Evolutionary conservation across 2,329 filamentous ascomycete genomes (phyloP).

Genomic region (Nemania sp.): DNA sequence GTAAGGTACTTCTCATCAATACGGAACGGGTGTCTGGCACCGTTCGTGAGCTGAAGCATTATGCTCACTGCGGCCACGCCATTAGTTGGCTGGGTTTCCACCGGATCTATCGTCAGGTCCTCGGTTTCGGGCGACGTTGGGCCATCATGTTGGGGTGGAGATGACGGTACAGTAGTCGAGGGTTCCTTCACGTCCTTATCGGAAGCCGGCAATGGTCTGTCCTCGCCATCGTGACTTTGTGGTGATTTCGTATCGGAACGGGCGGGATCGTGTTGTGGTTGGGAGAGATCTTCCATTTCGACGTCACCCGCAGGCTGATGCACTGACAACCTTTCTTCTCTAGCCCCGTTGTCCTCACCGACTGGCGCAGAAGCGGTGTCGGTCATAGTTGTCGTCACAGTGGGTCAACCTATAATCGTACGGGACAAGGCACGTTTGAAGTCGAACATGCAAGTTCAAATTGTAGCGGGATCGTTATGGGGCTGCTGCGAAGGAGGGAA

Average conservation of each 20-base stretch:
- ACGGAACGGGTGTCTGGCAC: slow-evolving; percentile 85
- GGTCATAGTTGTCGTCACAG: slow-evolving; percentile 33
- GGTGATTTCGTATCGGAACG: slow-evolving; percentile 27
- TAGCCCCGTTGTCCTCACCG: slow-evolving; percentile 35
- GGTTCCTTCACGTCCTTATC: slow-evolving; percentile 35
- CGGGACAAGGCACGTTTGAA: slow-evolving; percentile 24
- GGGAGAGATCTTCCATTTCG: slow-evolving; percentile 40
- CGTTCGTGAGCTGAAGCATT: slow-evolving; percentile 77
- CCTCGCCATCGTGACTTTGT: slow-evolving; percentile 29
- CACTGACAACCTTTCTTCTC: slow-evolving; percentile 32
- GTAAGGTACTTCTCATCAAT: slow-evolving; percentile 85
- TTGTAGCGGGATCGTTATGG: slow-evolving; percentile 1
- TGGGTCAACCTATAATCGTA: slow-evolving; percentile 19
- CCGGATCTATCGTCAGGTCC: slow-evolving; percentile 43
- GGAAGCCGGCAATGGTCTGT: slow-evolving; percentile 29
- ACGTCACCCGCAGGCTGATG: slow-evolving; percentile 36
- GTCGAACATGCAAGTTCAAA: slow-evolving; percentile 11
- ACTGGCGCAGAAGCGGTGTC: slow-evolving; percentile 32
- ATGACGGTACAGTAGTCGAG: slow-evolving; percentile 28
- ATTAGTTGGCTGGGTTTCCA: slow-evolving; percentile 34
- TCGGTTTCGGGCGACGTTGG: slow-evolving; percentile 35
- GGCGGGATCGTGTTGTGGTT: slow-evolving; percentile 31
- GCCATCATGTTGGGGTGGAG: slow-evolving; percentile 41
- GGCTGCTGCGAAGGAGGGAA: neutral
- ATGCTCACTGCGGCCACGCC: slow-evolving; percentile 65